Conservation (phyloP, 1,139 yeast genomes). For the Arxiozyma bovina region DNA sequence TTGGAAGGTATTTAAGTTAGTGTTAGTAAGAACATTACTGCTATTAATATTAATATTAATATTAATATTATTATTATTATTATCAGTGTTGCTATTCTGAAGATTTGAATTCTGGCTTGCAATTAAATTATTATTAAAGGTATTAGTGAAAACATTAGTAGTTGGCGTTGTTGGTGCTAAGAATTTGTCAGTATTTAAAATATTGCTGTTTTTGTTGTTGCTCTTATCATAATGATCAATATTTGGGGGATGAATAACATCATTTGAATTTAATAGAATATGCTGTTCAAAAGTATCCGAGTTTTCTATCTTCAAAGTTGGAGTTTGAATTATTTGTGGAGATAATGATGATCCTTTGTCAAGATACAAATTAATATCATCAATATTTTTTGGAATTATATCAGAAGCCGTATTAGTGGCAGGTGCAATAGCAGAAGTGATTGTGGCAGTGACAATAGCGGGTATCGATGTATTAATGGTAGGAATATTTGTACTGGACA, state of each 20-base stretch:
- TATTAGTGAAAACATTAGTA: constrained; percentile 1
- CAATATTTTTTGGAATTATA: not conserved
- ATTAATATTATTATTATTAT: not conserved
- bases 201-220: not conserved
- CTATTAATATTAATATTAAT: constrained; percentile 1
- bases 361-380: not conserved
- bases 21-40: not conserved
- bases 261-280: not conserved
- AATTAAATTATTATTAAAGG: constrained; percentile 2
- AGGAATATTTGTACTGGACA: not conserved
- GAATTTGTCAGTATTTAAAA: not conserved
- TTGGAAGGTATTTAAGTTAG: not conserved
- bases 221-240: not conserved
- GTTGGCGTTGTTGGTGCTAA: not conserved
- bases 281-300: constrained; percentile 4
- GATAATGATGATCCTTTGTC: not conserved
- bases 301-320: constrained; percentile 9
- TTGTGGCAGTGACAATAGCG: too few relatives aligned
- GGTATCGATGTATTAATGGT: not conserved
- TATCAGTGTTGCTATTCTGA: not conserved
- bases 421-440: too few relatives aligned
- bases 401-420: not conserved
- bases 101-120: constrained; percentile 5
- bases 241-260: constrained; percentile 1
- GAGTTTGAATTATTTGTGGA: constrained; percentile 7